Base-by-base conservation (phyloP, 2,329 filamentous ascomycete species). In the Xylaria sp. region DNA sequence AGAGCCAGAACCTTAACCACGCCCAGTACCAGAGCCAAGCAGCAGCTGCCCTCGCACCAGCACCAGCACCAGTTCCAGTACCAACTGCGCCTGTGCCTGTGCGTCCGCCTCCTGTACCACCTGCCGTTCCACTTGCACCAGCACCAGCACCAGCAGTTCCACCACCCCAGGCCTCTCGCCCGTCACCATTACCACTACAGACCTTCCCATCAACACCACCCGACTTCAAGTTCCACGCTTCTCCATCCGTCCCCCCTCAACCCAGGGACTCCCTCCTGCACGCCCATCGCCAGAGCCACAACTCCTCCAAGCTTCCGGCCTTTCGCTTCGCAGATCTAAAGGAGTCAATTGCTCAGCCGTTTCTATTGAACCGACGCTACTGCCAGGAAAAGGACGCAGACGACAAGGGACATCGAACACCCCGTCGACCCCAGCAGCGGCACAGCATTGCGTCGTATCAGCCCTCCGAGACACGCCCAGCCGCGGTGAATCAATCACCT, bases 301-400 rank as follows among this genome's bases (percentile, higher is more conserved):
- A 77, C 67, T 78, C 80, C 46, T 83, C 81, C 62, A 83, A 83
- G 66, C 72, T 83, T 64, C 81, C 82, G 34, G 76, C 80, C 19
- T 82, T 80, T 70, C 81, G 81, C 60, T 81, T 81, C 68, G 78
- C 76, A 64, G 80, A 83, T 71, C 73, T 79, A 57, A 75, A 74
- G 60, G 73, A 75, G 61, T 64, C 70, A 52, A 70, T 76, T 44
- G 66, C 69, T 44, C 63, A 71, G 52, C 71, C 75, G 51, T 70
- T 69, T 58, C 69, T 75, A 59, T 67, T 73, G 59, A 73, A 72
- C 62, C 73, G 52, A 48, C 62, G 60, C 47, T 70, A 70, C 39
- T 61, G 58, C 46, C 70, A 68, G 51, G 73, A 72, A 39, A 70
- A 71, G 16, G 49, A 51, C 19, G 23, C n/a, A 4, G 30, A 51